Base-by-base conservation (phyloP, 1,139 yeast genomes). In the Hyphopichia fennica region DNA sequence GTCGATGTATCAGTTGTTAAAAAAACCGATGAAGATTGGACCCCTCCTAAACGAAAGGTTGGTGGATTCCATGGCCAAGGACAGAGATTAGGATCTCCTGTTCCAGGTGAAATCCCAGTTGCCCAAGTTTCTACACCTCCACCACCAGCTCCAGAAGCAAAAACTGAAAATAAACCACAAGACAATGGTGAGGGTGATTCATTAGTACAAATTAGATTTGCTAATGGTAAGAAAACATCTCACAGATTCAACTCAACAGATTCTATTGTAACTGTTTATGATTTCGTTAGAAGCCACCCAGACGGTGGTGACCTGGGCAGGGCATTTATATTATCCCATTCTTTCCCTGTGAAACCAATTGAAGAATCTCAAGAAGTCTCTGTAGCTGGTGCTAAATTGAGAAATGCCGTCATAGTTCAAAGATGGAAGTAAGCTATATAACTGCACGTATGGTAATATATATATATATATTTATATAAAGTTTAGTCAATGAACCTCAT, bases 1-100 rank as follows among this genome's bases (percentile, higher is more conserved):
- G 98, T 95, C n/a, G 96, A 91, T 60, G 97, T 93, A 15, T 81
- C 84, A 35, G 95, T 93, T n/a, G 75, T 77, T 46, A 83, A 84
- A 56, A 84, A 84, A 54, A 69, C 87, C 38, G 96, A 89, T 44
- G 96, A 91, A 60, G 89, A 87, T 41, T 93, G 80, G 66, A 67
- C 60, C 35, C 84, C 95, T 10, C 91, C 96, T 28, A 85, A 83
- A 66, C 74, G 78, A 43, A 77, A 58, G 57, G 51, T 68, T 7
- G 89, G 82, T 4, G 96, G 96, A 0, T 91, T 87, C 60, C 69
- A 65, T 22, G 98, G 99, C 4, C 58, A 68, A 2, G 99, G 99
- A n/a, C 85, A 84, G 45, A 75, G 98, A 52, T 72, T 93, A 43
- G 99, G 99, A 1, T 83, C 93, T 1, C 95, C 95, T 1, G 86